Base-by-base conservation (phyloP, 768 basidiomycete genomes). In the Kondoa malvinella region DNA sequence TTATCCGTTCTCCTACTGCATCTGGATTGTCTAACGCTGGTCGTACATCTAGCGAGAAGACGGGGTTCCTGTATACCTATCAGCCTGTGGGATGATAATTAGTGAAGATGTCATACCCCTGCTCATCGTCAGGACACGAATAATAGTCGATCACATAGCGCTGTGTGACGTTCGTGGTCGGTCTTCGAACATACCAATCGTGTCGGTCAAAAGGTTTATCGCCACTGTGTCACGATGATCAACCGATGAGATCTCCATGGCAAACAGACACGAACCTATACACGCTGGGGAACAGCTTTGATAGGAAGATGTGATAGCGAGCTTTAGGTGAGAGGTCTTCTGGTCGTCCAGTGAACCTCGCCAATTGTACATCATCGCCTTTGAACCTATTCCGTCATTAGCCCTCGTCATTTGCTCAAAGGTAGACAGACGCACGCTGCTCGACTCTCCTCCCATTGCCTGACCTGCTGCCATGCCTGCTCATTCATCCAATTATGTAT, bases 401-500 rank as follows among this genome's bases (percentile, higher is more conserved):
- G 34, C 17, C 29, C 1, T 8, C 25, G 25, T 33, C 32, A 59
- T 2, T 16, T 16, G 21, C 8, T 29, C 34, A 57, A 32, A 27
- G 25, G 17, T 8, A 26, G 16, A 40, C 32, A 57, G 4, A 80
- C 85, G 75, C 73, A 88, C 88, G 79, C 78, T 21, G 77, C 75
- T 71, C 84, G 77, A 73, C 84, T 80, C 75, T 82, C 83, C 78
- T 99, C 95, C 94, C 95, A 97, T 76, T 83, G 86, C 69, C 89
- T 76, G 1, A 99, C 94, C 77, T 97, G 91, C 65, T 83, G 79
- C 95, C 95, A 99, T 21, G 95, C 95, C 76, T 86, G 82, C 79
- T 99, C 95, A 74, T 99, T 97, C 77, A 99, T 77, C 72, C 92
- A 96, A 77, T 99, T 99, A 76, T 99, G 95, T 34, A 97, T 96